A percentile compares a stretch with the other conserved stretches of the same genome.
These are phyloP conservation scores for Aspergillus jensenii DNA, from an alignment of 2,329 filamentous ascomycete species.

Conservation along the genomic window DNA sequence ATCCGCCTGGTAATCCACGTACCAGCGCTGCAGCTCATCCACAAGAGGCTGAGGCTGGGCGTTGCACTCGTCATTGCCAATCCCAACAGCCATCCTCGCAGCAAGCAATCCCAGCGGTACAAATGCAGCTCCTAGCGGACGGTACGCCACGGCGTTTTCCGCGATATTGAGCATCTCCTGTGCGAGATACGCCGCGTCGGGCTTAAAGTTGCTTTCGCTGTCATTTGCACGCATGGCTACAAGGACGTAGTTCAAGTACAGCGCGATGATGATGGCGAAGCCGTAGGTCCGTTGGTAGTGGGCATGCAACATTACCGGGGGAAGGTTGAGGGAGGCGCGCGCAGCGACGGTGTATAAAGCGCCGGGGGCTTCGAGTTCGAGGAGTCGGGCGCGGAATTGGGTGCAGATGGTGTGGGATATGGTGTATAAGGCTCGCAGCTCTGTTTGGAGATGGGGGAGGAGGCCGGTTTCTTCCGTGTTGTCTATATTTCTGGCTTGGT, in stretches of 20 bases:
- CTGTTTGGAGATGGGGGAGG: constrained; percentile 14
- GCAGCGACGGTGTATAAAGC: not conserved
- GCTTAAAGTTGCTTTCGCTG: not conserved
- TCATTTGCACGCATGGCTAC: constrained; percentile 26
- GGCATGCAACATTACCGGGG: constrained; percentile 21
- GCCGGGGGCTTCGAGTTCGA: constrained; percentile 3
- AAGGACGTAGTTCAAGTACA: constrained; percentile 35
- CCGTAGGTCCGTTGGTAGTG: constrained; percentile 35
- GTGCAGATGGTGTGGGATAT: constrained; percentile 18
- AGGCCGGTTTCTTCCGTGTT: constrained; percentile 10
- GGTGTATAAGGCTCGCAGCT: constrained; percentile 24
- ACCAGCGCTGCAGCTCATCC: not conserved
- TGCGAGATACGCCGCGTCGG: constrained; percentile 22
- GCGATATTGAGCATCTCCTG: constrained; percentile 30
- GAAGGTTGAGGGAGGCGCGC: not conserved
- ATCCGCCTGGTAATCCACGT: not conserved
- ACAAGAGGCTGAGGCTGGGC: not conserved
- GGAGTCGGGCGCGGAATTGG: constrained; percentile 16
- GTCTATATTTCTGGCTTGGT: constrained; percentile 18
- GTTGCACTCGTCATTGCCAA: not conserved
- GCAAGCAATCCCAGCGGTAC: constrained; percentile 27
- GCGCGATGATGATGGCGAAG: constrained; percentile 30
- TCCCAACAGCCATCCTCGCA: constrained; percentile 23
- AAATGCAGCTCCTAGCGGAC: constrained; percentile 34
- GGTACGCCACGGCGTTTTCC: constrained; percentile 24